These are phyloP conservation scores for Lactifluus echinatus DNA, from an alignment of 768 basidiomycete species.

Conservation along the genomic window DNA sequence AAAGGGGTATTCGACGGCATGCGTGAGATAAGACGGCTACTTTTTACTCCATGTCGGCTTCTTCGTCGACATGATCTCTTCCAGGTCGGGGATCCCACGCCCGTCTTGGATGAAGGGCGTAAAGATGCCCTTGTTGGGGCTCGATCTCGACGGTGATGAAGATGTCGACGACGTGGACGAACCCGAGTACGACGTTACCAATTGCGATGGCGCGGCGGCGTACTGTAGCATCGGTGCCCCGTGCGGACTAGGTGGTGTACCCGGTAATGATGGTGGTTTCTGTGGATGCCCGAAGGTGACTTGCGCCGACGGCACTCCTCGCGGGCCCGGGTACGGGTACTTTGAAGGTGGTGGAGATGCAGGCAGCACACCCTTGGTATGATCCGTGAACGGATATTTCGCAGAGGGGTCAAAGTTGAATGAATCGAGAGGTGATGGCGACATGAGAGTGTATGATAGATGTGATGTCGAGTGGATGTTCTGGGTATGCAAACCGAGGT, in stretches of 20 bases:
- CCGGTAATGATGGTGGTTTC: slow-evolving; percentile 16
- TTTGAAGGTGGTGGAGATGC: slow-evolving; percentile 39
- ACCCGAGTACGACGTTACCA: background rate
- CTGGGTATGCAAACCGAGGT: background rate
- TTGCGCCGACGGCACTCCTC: slow-evolving; percentile 31
- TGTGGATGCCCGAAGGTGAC: slow-evolving; percentile 5
- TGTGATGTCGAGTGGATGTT: background rate
- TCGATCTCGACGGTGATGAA: slow-evolving; percentile 6
- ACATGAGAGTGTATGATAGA: background rate
- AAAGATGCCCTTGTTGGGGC: slow-evolving; percentile 31
- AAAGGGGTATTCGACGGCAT: background rate
- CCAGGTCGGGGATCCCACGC: slow-evolving; percentile 48
- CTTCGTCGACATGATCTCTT: slow-evolving; percentile 34
- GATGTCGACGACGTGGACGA: slow-evolving; percentile 9
- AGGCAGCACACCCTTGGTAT: slow-evolving; percentile 27
- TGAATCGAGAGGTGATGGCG: slow-evolving; percentile 24
- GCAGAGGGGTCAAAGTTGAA: slow-evolving; percentile 51
- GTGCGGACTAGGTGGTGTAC: slow-evolving; percentile 12
- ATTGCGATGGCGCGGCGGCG: background rate
- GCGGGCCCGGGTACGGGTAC: too few species aligned
- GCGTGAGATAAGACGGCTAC: background rate
- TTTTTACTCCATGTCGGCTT: slow-evolving; percentile 24
- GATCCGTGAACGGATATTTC: slow-evolving; percentile 48
- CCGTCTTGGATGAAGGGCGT: slow-evolving; percentile 42
- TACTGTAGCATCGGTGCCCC: slow-evolving; percentile 8